Base-by-base conservation (phyloP, 164 flowering plant species). In the Berberis thunbergii region DNA sequence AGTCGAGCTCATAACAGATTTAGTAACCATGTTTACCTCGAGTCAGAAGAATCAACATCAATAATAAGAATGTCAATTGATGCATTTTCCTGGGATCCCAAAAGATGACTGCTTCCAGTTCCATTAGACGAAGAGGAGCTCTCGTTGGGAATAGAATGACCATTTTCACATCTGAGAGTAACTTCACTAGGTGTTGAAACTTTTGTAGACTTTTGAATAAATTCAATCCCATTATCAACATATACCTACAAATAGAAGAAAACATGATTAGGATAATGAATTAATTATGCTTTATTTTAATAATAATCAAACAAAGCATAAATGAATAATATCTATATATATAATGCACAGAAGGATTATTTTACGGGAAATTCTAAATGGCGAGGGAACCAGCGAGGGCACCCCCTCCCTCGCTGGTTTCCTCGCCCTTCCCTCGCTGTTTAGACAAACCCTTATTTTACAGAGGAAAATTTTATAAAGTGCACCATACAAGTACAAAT, bases 41-140 rank as follows among this genome's bases (percentile, higher is more conserved):
- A 66, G 64, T 90, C 97, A 38, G 91, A 69, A 64, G 97, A 84
- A 72, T 94, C 97, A 2, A 87, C 98, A 75, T 94, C 98, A 73
- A 94, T 77, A 50, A 94, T 70, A 55, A 91, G 80, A 64, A 90
- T 64, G 74, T 88, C 97, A 60, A 85, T 63, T 72, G 72, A 71
- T 52, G 60, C 11, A 43, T 54, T 60, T 4, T 41, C 50, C 40
- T 65, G 64, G 64, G 67, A 68, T 60, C 72, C 80, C 60, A 64
- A 40, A 58, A 43, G 49, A 26, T 63, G 64, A 38, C 49, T 43
- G 41, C 7, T 41, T 45, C 64, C 64, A 67, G 59, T 73, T 65
- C 70, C 77, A 69, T 68, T 74, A 3, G 65, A 43, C 52, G 69
- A 63, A 46, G 65, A 49, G 4, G 43, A 38, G 10, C 26, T 49